A percentile compares a stretch with the other conserved stretches of the same genome.
Evolutionary conservation across 2,329 filamentous ascomycete species (phyloP).

Genomic region (Clarireedia hainanense): DNA sequence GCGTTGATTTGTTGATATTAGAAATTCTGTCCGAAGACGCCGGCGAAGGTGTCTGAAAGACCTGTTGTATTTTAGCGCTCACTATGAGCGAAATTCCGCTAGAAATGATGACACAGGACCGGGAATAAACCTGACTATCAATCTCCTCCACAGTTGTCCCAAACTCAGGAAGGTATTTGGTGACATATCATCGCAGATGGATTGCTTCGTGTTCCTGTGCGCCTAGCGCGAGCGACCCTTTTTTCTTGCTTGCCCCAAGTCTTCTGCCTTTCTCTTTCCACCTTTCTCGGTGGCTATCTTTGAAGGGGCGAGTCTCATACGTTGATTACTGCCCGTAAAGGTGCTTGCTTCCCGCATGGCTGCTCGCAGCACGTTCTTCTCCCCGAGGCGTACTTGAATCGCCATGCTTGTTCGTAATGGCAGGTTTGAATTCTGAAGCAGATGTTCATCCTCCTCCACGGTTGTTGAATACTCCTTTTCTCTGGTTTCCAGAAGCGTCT

Average conservation of each 20-base stretch:
- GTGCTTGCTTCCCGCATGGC: conserved; percentile 33
- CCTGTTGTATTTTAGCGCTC: conserved; percentile 28
- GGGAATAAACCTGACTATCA: conserved; percentile 1
- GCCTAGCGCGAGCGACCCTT: conserved; percentile 17
- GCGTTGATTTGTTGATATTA: conserved; percentile 22
- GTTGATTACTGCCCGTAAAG: conserved; percentile 25
- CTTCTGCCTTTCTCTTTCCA: conserved; percentile 18
- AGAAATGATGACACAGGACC: conserved; percentile 13
- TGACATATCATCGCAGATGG: conserved; percentile 12
- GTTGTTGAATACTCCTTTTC: conserved; percentile 44
- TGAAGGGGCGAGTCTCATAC: conserved; percentile 24
- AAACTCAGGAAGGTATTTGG: conserved; percentile 7
- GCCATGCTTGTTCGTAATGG: conserved; percentile 41
- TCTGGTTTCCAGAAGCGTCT: conserved; percentile 32
- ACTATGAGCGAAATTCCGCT: conserved; percentile 13
- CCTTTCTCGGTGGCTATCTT: not conserved
- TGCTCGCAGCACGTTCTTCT: conserved; percentile 50
- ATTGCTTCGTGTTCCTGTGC: not conserved
- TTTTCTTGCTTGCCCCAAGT: conserved; percentile 14
- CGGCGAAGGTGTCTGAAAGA: conserved; percentile 11
- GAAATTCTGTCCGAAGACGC: conserved; percentile 13
- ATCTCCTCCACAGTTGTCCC: not conserved
- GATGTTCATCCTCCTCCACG: conserved; percentile 40
- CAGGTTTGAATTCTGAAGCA: conserved; percentile 30
- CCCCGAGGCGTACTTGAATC: conserved; percentile 52